Base-by-base conservation (phyloP, 331 rosid genomes). In the Malus hybrid region DNA sequence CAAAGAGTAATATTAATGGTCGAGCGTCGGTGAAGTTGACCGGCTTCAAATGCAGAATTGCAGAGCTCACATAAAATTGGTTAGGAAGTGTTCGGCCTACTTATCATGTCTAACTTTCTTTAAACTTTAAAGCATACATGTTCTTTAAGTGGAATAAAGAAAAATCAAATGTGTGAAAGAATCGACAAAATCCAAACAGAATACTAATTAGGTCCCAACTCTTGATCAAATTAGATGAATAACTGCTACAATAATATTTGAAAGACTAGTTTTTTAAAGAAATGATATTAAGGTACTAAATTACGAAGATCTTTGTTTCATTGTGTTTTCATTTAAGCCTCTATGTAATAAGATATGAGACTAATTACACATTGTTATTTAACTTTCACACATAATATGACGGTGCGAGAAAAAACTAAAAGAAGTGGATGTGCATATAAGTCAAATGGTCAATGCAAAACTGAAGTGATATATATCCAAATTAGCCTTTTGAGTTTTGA, bases 21-120 rank as follows among this genome's bases (percentile, higher is more conserved):
- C 44, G 61, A 2, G 60, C 61, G 61, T 73, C 70, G 69, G 77
- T 73, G 63, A 48, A 12, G 61, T 28, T 73, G 77, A 73, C 77
- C 55, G 31, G 61, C 76, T 57, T 73, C 44, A 65, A 4, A 33
- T 7, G 7, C 46, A 50, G 19, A 50, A 50, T 50, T 50, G 56
- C 57, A 16, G 57, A 52, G 29, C 46, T 65, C 69, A 32, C 70
- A 20, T n/a, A 66, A 66, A 52, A 66, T 34, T 66, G 12, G 70
- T 6, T 66, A 36, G 52, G 10, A 16, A 16, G 52, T n/a, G 28
- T n/a, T 66, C 2, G 29, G 52, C 29, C 22, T 34, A 36, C 50
- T 14, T 52, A 52, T 52, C 13, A 31, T 64, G 24, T 64, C 68
- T 16, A 31, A 19, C 52, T n/a, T 16, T 11, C 50, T n/a, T 66